phyloP scores from a whole-genome alignment of 176 grass and related monocot species.

The Carex scoparia region DNA sequence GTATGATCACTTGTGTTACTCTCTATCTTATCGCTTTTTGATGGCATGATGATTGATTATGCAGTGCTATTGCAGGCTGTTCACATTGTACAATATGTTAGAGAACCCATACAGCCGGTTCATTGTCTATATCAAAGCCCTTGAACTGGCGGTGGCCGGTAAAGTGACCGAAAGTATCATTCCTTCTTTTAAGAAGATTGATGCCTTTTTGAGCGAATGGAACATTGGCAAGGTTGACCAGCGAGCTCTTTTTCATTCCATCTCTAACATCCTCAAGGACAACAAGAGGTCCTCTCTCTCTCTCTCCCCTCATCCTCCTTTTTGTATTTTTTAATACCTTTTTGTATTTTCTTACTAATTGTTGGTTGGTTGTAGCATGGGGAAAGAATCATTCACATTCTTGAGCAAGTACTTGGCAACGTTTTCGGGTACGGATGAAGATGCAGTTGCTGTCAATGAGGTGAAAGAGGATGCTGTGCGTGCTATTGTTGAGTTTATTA shows the following conservation, averaged over 20 bases:
- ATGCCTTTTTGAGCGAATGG: constrained; percentile 65
- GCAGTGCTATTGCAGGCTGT: constrained; percentile 38
- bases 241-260: constrained; percentile 56
- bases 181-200: constrained; percentile 78
- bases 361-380: constrained; percentile 43
- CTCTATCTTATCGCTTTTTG: background rate
- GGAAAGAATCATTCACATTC: constrained; percentile 75
- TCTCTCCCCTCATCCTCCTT: background rate
- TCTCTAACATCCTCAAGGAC: constrained; percentile 73
- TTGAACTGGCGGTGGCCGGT: constrained; percentile 47
- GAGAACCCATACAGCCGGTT: constrained; percentile 53
- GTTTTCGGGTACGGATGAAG: constrained; percentile 51
- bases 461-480: constrained; percentile 70
- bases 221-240: constrained; percentile 61
- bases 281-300: constrained; percentile 49
- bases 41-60: background rate
- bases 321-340: background rate
- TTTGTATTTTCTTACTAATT: background rate
- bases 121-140: constrained; percentile 69
- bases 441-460: constrained; percentile 41
- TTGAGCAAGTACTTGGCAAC: constrained; percentile 76
- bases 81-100: constrained; percentile 80
- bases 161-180: constrained; percentile 61
- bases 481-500: constrained; percentile 76
- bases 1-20: constrained; percentile 36